Percentiles rank a stretch among this genome's conserved stretches.
Conservation (phyloP, 495 filamentous ascomycete genomes). For the Parmelia sp. region DNA sequence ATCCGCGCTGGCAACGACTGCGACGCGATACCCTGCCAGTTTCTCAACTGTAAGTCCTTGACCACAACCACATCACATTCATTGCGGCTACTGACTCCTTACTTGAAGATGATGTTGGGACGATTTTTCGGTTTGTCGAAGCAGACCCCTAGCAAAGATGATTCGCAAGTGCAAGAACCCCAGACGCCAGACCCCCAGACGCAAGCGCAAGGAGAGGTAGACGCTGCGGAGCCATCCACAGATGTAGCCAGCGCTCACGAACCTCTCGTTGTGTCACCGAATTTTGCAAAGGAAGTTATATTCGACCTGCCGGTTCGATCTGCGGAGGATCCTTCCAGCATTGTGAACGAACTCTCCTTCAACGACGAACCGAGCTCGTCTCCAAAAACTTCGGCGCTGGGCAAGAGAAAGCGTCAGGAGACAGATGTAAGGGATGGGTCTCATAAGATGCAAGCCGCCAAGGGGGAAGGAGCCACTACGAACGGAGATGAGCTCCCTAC, state of each 20-base stretch:
- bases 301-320: background rate
- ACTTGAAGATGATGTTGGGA: background rate
- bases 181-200: too few relatives aligned
- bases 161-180: background rate
- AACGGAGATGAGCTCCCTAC: background rate
- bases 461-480: too few relatives aligned
- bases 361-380: background rate
- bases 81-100: background rate
- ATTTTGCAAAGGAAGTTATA: background rate
- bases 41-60: background rate
- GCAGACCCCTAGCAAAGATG: background rate
- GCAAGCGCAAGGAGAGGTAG: background rate
- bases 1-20: background rate
- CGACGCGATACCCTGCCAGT: background rate
- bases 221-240: background rate
- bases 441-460: constrained; percentile 2
- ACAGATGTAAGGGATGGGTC: background rate
- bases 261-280: background rate
- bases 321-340: background rate
- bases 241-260: background rate
- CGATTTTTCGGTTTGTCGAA: background rate
- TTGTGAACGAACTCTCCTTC: background rate
- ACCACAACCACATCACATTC: background rate
- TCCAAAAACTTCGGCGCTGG: background rate
- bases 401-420: constrained; percentile 16